These are phyloP conservation scores for Apodospora peruviana DNA, from an alignment of 495 filamentous ascomycete genomes.

Conservation along the genomic window DNA sequence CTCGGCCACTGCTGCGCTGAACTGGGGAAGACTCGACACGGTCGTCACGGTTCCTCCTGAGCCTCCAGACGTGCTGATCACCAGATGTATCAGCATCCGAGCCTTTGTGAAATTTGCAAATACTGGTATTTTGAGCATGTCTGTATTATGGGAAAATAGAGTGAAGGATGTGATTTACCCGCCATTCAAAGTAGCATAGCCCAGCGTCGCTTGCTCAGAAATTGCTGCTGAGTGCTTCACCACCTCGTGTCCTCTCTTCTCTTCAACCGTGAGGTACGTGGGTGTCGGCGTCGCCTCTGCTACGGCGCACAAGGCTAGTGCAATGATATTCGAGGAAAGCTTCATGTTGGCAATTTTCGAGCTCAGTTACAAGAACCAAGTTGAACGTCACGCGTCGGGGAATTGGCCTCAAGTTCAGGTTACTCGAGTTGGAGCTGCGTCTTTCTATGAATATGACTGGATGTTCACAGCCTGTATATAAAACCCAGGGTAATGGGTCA, in stretches of 20 bases:
- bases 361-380: too few species aligned
- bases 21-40: slow-evolving; percentile 51
- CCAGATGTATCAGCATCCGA: neutral
- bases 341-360: too few species aligned
- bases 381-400: too few species aligned
- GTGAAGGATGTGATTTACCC: slow-evolving; percentile 1
- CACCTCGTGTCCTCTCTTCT: neutral
- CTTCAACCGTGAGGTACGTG: neutral
- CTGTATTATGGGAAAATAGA: neutral
- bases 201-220: slow-evolving; percentile 3
- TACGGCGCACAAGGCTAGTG: neutral
- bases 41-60: slow-evolving; percentile 53
- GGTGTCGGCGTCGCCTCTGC: neutral
- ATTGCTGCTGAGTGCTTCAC: neutral
- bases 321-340: too few species aligned
- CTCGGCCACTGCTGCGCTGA: slow-evolving; percentile 43
- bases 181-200: slow-evolving; percentile 10
- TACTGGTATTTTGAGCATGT: neutral
- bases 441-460: too few species aligned
- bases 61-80: slow-evolving; percentile 36
- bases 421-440: too few species aligned
- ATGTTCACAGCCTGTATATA: too few species aligned
- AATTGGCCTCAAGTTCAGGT: too few species aligned
- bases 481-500: too few species aligned
- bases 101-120: neutral